Percentiles rank a stretch among this genome's conserved stretches.
Conservation (phyloP, 192 early-diverging fungal genomes). For the Phycomyces nitens region DNA sequence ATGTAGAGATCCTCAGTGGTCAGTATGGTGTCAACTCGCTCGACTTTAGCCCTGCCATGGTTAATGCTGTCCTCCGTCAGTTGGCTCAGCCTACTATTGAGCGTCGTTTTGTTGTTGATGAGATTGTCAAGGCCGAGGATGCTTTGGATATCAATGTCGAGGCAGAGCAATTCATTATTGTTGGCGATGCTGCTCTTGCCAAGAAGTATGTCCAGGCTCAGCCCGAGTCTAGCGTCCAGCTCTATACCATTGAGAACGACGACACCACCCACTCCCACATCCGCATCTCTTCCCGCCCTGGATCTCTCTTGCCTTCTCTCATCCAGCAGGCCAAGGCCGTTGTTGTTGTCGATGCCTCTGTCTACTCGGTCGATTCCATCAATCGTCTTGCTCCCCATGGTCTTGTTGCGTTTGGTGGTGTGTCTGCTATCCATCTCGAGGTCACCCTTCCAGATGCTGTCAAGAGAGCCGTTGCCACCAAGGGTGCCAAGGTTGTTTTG, state of each 20-base stretch:
- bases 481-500: constrained; percentile 2
- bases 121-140: neutral
- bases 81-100: constrained; percentile 9
- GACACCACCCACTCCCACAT: constrained; percentile 26
- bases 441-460: neutral
- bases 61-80: constrained; percentile 21
- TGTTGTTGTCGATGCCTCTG: constrained; percentile 4
- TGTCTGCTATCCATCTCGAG: neutral
- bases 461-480: neutral
- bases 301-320: constrained; percentile 24
- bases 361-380: constrained; percentile 9
- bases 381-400: constrained; percentile 1
- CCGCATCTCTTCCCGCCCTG: constrained; percentile 15
- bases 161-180: constrained; percentile 15
- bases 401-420: neutral
- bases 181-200: constrained; percentile 19
- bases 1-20: constrained; percentile 47
- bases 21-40: constrained; percentile 39
- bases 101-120: constrained; percentile 22
- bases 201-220: neutral
- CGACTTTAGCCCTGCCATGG: constrained; percentile 25
- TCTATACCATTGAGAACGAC: constrained; percentile 17
- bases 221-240: constrained; percentile 11
- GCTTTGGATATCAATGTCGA: neutral
- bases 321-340: constrained; percentile 20